Percentiles rank a stretch among this genome's conserved stretches.
Evolutionary conservation across 257 asterid genomes (phyloP).

Genomic region (Ligustrum vulgare): DNA sequence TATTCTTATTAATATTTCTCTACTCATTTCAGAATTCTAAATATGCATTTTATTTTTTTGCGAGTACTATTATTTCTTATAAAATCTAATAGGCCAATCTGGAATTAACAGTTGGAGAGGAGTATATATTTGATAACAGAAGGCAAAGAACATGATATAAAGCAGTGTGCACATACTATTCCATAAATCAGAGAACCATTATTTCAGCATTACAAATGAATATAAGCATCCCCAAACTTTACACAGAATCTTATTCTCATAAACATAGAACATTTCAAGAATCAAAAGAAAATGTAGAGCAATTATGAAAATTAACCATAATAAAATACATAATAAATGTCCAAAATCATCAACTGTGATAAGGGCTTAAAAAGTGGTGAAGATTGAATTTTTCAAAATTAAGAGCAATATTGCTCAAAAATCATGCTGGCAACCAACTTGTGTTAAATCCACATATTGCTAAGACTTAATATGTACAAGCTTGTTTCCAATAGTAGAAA

Average conservation of each 20-base stretch:
- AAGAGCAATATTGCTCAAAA: neutral
- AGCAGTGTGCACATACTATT: neutral
- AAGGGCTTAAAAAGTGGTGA: neutral
- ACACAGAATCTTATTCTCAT: neutral
- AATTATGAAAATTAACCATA: neutral
- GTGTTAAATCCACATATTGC: neutral
- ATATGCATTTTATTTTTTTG: neutral
- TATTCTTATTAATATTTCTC: neutral
- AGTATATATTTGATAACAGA: constrained; percentile 4
- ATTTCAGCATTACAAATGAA: neutral
- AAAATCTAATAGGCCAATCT: neutral
- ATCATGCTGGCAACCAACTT: constrained; percentile 5
- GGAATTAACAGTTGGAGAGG: neutral
- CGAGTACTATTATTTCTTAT: neutral
- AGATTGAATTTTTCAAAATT: neutral
- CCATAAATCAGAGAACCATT: constrained; percentile 7
- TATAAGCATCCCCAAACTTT: constrained; percentile 22
- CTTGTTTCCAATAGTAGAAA: constrained; percentile 2
- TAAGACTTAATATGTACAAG: constrained; percentile 4
- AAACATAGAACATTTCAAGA: neutral
- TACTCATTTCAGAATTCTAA: neutral
- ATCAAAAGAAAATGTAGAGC: neutral
- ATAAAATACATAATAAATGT: constrained; percentile 1
- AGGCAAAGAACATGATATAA: constrained; percentile 18
- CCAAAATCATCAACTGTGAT: neutral